Base-by-base conservation (phyloP, 345 rosid genomes). In the Rhodamnia argentea region DNA sequence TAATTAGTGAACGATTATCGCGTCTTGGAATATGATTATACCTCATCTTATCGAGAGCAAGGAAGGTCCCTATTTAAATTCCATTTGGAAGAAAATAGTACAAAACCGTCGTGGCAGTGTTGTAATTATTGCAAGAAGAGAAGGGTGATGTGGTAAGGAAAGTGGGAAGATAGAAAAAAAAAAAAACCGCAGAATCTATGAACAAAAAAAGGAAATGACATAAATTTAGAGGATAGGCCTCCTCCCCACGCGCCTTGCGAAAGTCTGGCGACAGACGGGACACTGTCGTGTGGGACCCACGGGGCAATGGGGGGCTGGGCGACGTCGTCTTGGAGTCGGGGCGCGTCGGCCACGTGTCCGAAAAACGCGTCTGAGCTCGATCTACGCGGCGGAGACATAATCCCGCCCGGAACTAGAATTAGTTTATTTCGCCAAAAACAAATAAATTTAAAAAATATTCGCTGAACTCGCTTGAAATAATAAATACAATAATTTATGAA, bases 21-120 rank as follows among this genome's bases (percentile, higher is more conserved):
- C 13, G 13, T 55, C 5, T 1, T 1, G 4, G 13, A 8, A 0
- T 4, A 3, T 64, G 11, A 20, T 37, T 64, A 3, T 7, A 1
- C 75, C 15, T 15, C 23, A 29, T 29, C 22, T 0, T 16, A 16
- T 29, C 3, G 3, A 15, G 22, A 20, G 76, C 76, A 3, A 0
- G 23, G 44, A 64, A 2, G 76, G 42, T 64, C 57, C 42, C 42
- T 3, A 7, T 23, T 16, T 64, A 0, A 10, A 70, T 18, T 0
- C 23, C 42, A 70, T 37, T 70, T 37, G 0, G 78, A 37, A 37
- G 78, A 2, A 37, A 32, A 37, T 13, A 1, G 47, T 6, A 9
- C 4, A 7, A 37, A 10, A 70, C 24, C 0, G 47, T 4, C 7
- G 6, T 70, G 78, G 78, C 78, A 70, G 78, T 70, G 32, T 70